phyloP scores from a whole-genome alignment of 331 rosid genomes.

The Malus hybrid region DNA sequence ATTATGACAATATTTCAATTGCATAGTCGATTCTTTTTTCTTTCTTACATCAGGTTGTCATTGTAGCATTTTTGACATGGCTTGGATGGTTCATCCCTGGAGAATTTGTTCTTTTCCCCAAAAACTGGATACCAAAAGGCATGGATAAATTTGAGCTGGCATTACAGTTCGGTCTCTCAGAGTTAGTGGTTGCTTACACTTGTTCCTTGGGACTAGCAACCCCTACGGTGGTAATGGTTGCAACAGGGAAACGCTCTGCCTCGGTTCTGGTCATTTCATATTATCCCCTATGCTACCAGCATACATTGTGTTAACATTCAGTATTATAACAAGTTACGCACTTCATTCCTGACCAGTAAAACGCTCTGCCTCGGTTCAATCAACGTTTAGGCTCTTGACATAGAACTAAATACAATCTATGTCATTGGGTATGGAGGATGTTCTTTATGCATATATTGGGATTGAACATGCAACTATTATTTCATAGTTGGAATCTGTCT shows the following conservation, averaged over 20 bases:
- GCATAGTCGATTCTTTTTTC: no score
- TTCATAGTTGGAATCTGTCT: background rate
- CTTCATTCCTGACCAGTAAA: background rate
- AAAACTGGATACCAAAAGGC: conserved; percentile 35
- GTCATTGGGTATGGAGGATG: no score
- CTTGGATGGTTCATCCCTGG: no score
- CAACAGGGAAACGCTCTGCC: no score
- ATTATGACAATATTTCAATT: no score
- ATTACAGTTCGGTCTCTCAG: conserved; percentile 48
- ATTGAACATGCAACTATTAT: background rate
- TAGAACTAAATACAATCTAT: no score
- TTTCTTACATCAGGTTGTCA: no score
- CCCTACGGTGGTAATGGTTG: no score
- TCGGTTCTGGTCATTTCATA: background rate
- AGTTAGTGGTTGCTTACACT: conserved; percentile 25
- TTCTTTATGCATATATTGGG: background rate
- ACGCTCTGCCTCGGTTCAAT: background rate
- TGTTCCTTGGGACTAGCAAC: no score
- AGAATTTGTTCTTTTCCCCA: no score
- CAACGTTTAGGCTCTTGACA: background rate
- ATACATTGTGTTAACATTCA: background rate
- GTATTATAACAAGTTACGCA: background rate
- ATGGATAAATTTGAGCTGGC: conserved; percentile 91
- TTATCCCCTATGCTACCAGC: background rate
- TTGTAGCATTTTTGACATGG: no score